Percentiles rank a stretch among this genome's conserved stretches.
Evolutionary conservation across 192 early-diverging fungal species (phyloP).

Genomic region (Umbelopsis sp.): DNA sequence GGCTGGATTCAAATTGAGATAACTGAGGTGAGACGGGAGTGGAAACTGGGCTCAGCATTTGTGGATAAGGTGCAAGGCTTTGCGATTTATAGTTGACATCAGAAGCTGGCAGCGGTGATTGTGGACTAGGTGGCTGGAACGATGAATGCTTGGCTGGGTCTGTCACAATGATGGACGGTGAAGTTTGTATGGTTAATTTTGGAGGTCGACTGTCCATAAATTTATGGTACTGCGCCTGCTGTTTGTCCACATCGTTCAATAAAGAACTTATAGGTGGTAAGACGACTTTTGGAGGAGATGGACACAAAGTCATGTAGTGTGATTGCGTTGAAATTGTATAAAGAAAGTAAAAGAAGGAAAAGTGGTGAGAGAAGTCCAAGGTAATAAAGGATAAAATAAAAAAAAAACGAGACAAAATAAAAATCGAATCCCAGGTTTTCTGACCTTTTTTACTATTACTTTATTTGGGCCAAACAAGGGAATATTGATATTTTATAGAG

Average conservation of each 20-base stretch:
- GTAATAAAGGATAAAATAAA: background rate
- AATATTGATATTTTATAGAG: conserved; percentile 9
- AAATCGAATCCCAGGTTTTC: conserved; percentile 17
- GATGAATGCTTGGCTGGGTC: background rate
- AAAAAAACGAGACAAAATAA: background rate
- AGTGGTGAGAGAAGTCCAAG: background rate
- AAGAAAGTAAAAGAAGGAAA: background rate
- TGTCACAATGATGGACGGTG: background rate
- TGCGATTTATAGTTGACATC: background rate
- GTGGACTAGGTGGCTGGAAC: conserved; percentile 7
- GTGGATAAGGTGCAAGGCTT: background rate
- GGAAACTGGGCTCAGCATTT: conserved; percentile 5
- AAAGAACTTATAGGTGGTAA: conserved; percentile 1
- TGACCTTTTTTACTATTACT: background rate
- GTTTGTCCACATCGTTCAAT: conserved; percentile 5
- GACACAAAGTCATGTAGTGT: background rate
- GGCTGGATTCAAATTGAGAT: background rate
- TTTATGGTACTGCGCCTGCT: no score
- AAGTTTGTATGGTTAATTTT: conserved; percentile 6
- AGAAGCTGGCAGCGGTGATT: background rate
- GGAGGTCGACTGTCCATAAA: background rate
- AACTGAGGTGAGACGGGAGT: conserved; percentile 3
- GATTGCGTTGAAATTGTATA: no score
- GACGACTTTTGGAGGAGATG: background rate
- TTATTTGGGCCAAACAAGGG: conserved; percentile 13